Evolutionary conservation across 495 filamentous ascomycete species (phyloP).

Genomic region (Margaritispora aquatica): DNA sequence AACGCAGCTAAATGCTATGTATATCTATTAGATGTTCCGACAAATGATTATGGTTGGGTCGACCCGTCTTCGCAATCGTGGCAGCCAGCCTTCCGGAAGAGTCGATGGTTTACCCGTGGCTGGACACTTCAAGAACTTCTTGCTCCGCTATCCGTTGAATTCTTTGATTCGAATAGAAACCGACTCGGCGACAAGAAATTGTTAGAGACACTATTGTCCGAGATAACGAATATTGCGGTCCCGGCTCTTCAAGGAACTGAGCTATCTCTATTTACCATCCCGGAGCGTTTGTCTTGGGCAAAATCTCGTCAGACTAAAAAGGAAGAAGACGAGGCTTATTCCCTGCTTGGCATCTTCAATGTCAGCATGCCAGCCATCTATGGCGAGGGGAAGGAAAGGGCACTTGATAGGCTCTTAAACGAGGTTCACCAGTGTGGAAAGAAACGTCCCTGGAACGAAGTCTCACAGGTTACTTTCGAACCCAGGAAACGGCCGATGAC

Average conservation of each 20-base stretch:
- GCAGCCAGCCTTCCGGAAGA: not conserved
- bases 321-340: constrained; percentile 3
- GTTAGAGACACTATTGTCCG: not conserved
- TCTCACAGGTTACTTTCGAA: constrained; percentile 11
- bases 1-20: not conserved
- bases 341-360: constrained; percentile 3
- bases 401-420: not conserved
- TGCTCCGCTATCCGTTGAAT: not conserved
- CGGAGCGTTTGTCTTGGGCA: constrained; percentile 2
- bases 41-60: not conserved
- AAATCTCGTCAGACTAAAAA: not conserved
- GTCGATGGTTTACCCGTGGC: constrained; percentile 4
- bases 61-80: not conserved
- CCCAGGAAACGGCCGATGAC: constrained; percentile 15
- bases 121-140: constrained; percentile 7
- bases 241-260: not conserved
- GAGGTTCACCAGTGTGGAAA: constrained; percentile 14
- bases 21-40: not conserved
- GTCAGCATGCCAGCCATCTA: not conserved
- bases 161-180: not conserved
- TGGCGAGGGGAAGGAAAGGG: not conserved
- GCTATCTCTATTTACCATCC: not conserved
- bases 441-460: constrained; percentile 4
- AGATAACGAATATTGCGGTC: not conserved
- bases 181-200: constrained; percentile 1